Conservation (phyloP, 2,329 filamentous ascomycete genomes). For the Fusarium miscanthi region DNA sequence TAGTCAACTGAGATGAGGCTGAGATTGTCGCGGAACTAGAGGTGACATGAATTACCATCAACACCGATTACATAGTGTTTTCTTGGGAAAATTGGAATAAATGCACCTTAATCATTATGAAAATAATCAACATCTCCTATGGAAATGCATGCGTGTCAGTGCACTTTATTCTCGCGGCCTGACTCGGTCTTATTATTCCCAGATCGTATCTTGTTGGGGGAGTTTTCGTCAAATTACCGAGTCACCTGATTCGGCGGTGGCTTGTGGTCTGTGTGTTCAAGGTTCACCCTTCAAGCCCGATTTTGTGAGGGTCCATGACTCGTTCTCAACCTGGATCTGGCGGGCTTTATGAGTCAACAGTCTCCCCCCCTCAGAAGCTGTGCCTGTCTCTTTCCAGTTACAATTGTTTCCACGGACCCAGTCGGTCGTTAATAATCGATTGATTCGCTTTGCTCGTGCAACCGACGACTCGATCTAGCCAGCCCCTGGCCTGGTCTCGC, state of each 20-base stretch:
- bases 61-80: not conserved
- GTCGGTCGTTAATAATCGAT: constrained; percentile 17
- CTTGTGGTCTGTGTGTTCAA: not conserved
- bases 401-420: constrained; percentile 36
- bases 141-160: not conserved
- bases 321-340: constrained; percentile 21
- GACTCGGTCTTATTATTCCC: not conserved
- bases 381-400: constrained; percentile 36
- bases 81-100: not conserved
- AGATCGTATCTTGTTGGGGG: not conserved
- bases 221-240: not conserved
- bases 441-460: not conserved
- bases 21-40: not conserved
- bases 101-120: not conserved
- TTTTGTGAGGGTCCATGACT: constrained; percentile 37
- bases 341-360: constrained; percentile 46
- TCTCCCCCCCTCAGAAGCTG: constrained; percentile 37
- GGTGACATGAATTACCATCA: not conserved
- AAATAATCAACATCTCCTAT: no score
- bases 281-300: not conserved
- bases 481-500: constrained; percentile 6
- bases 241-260: constrained; percentile 11
- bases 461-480: constrained; percentile 23
- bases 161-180: not conserved
- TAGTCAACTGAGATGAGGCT: not conserved